These are phyloP conservation scores for button mushroom (Agaricus bisporus) DNA, from an alignment of 768 basidiomycete species.

Conservation along the genomic window DNA sequence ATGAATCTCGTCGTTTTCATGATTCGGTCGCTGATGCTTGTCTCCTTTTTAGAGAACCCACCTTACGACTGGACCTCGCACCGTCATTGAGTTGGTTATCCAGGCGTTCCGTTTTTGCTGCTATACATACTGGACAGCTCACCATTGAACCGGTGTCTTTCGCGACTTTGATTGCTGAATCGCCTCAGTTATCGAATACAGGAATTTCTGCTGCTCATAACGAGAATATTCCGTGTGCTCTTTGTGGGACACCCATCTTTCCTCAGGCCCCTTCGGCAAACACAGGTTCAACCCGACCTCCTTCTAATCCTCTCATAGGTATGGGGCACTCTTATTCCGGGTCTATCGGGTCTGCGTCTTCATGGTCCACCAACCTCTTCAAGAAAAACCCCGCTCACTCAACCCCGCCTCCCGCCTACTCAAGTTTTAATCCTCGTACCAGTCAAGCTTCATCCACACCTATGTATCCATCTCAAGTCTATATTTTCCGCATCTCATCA, in stretches of 20 bases:
- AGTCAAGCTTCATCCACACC: slow-evolving; percentile 22
- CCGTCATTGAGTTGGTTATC: slow-evolving; percentile 94
- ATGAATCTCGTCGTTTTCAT: neutral
- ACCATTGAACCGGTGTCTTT: slow-evolving; percentile 82
- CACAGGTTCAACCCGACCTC: slow-evolving; percentile 20
- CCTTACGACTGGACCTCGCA: slow-evolving; percentile 87
- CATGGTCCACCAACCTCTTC: slow-evolving; percentile 56
- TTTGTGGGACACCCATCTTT: slow-evolving; percentile 65
- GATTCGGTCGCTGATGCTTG: slow-evolving; percentile 9
- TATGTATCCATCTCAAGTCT: slow-evolving; percentile 41
- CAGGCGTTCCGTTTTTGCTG: slow-evolving; percentile 73
- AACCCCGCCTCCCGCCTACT: slow-evolving; percentile 22
- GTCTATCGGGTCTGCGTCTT: slow-evolving; percentile 20
- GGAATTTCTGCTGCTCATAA: slow-evolving; percentile 39
- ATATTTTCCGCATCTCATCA: slow-evolving; percentile 63
- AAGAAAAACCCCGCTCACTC: slow-evolving; percentile 33
- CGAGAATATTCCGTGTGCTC: slow-evolving; percentile 64
- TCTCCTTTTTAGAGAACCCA: slow-evolving; percentile 64
- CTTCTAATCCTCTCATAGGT: slow-evolving; percentile 27
- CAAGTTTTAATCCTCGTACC: slow-evolving; percentile 22
- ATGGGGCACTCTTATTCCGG: slow-evolving; percentile 25
- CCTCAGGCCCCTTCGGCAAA: slow-evolving; percentile 23
- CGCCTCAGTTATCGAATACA: slow-evolving; percentile 29
- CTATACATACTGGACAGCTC: slow-evolving; percentile 84
- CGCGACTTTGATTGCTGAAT: slow-evolving; percentile 50